A percentile compares a stretch with the other conserved stretches of the same genome.
Conservation (phyloP, 129 eudicot species). For the Tagetes erecta region DNA sequence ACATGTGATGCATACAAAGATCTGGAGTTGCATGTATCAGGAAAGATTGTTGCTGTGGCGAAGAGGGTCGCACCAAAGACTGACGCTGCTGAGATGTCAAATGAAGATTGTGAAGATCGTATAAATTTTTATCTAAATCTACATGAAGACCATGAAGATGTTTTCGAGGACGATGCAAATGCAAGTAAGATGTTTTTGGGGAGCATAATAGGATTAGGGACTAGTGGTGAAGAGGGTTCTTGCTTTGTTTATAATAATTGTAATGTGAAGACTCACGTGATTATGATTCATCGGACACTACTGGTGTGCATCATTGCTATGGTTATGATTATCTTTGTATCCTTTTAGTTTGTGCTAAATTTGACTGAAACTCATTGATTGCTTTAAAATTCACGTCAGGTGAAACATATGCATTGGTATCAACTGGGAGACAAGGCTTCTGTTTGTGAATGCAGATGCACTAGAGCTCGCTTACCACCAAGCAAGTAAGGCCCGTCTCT, state of each 20-base stretch:
- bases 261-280: slow-evolving; percentile 66
- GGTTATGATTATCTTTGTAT: neutral
- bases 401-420: slow-evolving; percentile 95
- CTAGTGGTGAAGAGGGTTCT: slow-evolving; percentile 77
- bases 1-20: slow-evolving; percentile 73
- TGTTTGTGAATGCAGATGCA: slow-evolving; percentile 91
- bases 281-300: slow-evolving; percentile 87
- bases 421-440: slow-evolving; percentile 69
- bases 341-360: neutral
- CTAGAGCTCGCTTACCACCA: slow-evolving; percentile 87
- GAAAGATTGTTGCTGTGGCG: slow-evolving; percentile 80
- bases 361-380: slow-evolving; percentile 13
- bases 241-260: slow-evolving; percentile 55
- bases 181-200: slow-evolving; percentile 58
- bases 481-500: slow-evolving; percentile 68
- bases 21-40: slow-evolving; percentile 75
- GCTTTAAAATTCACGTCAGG: slow-evolving; percentile 41
- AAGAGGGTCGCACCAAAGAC: slow-evolving; percentile 60
- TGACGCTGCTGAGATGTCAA: slow-evolving; percentile 18
- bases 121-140: slow-evolving; percentile 69
- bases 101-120: slow-evolving; percentile 56
- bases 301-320: slow-evolving; percentile 52
- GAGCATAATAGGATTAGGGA: slow-evolving; percentile 72
- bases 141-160: slow-evolving; percentile 35
- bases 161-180: slow-evolving; percentile 33